phyloP scores from a whole-genome alignment of 805 yeast species.

The Ogataea haglerorum region DNA sequence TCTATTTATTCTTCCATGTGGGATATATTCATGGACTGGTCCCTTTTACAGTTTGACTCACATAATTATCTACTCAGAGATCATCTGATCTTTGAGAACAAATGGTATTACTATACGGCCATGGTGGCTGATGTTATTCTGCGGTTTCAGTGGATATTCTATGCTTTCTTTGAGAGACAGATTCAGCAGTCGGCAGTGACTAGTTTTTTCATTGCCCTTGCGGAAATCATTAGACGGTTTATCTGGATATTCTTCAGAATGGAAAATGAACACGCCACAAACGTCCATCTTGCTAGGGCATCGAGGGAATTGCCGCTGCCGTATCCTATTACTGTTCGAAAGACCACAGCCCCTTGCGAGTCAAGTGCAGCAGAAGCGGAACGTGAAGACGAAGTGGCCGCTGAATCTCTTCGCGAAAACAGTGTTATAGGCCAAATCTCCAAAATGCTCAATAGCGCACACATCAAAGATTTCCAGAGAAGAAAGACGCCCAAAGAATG shows the following conservation, averaged over 20 bases:
- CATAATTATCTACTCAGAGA: slow-evolving; percentile 62
- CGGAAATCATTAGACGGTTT: slow-evolving; percentile 79
- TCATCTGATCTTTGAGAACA: slow-evolving; percentile 59
- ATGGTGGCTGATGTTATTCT: slow-evolving; percentile 69
- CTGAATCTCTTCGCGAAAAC: slow-evolving; percentile 1
- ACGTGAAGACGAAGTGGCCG: background rate
- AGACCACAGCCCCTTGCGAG: slow-evolving; percentile 6
- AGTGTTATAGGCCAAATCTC: slow-evolving; percentile 43
- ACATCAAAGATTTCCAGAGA: slow-evolving; percentile 81
- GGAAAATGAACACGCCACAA: slow-evolving; percentile 94
- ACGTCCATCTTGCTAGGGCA: slow-evolving; percentile 81
- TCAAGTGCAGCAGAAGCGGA: background rate
- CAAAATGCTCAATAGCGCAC: slow-evolving; percentile 66
- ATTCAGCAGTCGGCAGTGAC: slow-evolving; percentile 87
- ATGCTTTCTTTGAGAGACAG: slow-evolving; percentile 70
- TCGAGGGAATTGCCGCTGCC: slow-evolving; percentile 86
- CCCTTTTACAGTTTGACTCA: slow-evolving; percentile 66
- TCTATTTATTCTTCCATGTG: slow-evolving; percentile 68
- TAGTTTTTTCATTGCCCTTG: slow-evolving; percentile 76
- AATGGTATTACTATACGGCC: slow-evolving; percentile 67
- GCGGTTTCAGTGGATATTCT: slow-evolving; percentile 90
- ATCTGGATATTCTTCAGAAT: slow-evolving; percentile 90
- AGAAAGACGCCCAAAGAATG: slow-evolving; percentile 38
- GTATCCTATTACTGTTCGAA: slow-evolving; percentile 44
- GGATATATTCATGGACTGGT: slow-evolving; percentile 98